These are phyloP conservation scores for Graphiopsis chlorocephala DNA, from an alignment of 2,329 filamentous ascomycete genomes.

Conservation along the genomic window DNA sequence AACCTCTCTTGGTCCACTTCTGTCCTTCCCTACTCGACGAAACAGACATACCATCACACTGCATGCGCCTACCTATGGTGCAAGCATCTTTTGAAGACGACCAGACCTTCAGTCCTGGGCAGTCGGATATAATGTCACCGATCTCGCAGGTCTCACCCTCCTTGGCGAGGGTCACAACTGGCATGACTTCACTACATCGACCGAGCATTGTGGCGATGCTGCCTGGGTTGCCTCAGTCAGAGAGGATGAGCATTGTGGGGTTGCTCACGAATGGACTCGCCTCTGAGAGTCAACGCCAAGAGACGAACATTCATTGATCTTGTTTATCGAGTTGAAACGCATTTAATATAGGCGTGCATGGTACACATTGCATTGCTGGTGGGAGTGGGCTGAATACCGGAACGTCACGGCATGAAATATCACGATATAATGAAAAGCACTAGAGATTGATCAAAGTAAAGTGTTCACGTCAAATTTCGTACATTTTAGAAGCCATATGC, in stretches of 20 bases:
- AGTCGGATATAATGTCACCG: background rate
- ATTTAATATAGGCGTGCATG: background rate
- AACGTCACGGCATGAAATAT: background rate
- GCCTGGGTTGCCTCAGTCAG: background rate
- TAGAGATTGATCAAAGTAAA: background rate
- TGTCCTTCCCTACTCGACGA: slow-evolving; percentile 35
- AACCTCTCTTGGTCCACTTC: slow-evolving; percentile 38
- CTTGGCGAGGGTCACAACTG: background rate
- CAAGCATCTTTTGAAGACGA: background rate
- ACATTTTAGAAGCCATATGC: background rate
- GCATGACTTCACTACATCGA: background rate
- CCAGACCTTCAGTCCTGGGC: background rate
- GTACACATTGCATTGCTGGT: background rate
- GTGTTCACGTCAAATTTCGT: background rate
- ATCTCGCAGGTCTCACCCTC: background rate
- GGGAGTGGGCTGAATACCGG: background rate
- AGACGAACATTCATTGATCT: background rate
- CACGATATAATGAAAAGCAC: background rate
- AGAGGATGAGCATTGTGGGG: background rate
- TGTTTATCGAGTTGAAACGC: background rate
- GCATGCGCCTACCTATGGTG: slow-evolving; percentile 20
- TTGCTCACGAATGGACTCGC: background rate
- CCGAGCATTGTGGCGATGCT: background rate
- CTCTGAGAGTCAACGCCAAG: background rate
- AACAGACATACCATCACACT: slow-evolving; percentile 19